Percentiles rank a stretch among this genome's conserved stretches.
These are phyloP conservation scores for Delonix regia DNA, from an alignment of 306 rosid genomes.

Conservation along the genomic window DNA sequence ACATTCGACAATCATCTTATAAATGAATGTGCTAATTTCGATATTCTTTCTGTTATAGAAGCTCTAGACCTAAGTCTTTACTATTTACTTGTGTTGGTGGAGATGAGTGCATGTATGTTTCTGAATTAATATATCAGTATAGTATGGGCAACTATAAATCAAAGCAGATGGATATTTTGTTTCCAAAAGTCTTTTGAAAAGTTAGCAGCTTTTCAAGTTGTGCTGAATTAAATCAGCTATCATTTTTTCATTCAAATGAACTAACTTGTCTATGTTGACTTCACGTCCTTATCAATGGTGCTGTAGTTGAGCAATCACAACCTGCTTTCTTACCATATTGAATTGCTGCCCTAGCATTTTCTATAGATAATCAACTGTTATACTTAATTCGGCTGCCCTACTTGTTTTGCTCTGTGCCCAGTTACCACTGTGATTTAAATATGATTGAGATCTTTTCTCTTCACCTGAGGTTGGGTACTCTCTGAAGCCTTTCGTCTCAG, in stretches of 20 bases:
- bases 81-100: background rate
- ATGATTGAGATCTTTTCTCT: background rate
- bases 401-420: background rate
- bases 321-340: background rate
- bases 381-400: background rate
- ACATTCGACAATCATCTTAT: background rate
- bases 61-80: background rate
- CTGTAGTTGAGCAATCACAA: background rate
- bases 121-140: background rate
- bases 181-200: background rate
- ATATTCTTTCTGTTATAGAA: background rate
- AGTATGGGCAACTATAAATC: background rate
- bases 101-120: background rate
- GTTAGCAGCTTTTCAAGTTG: background rate
- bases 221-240: background rate
- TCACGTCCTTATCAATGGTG: background rate
- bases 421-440: background rate
- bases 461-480: background rate
- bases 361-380: background rate
- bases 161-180: background rate
- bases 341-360: background rate
- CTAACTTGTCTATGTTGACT: background rate
- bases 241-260: background rate
- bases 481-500: background rate
- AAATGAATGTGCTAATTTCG: background rate